Percentiles rank a stretch among this genome's conserved stretches.
phyloP scores from a whole-genome alignment of 768 basidiomycete species.

The Nevesoporus exiguus region DNA sequence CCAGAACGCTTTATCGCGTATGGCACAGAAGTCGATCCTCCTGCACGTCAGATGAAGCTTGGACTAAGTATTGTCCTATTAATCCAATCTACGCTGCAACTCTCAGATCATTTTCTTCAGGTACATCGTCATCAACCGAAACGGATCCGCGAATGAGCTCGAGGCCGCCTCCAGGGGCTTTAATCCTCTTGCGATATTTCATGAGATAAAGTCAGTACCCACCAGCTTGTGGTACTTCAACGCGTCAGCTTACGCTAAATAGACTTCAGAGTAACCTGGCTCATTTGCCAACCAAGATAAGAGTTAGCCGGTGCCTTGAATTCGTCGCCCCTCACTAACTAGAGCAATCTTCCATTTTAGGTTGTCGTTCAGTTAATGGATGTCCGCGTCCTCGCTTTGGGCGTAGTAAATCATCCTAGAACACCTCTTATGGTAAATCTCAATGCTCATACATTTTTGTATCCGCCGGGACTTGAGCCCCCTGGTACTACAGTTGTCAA shows the following conservation, averaged over 20 bases:
- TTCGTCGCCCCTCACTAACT: slow-evolving; percentile 3
- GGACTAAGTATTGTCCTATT: slow-evolving; percentile 61
- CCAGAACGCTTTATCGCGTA: slow-evolving; percentile 57
- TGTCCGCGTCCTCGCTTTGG: slow-evolving; percentile 69
- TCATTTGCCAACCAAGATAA: slow-evolving; percentile 62
- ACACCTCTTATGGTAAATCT: slow-evolving; percentile 56
- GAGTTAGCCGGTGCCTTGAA: slow-evolving; percentile 44
- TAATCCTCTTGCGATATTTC: slow-evolving; percentile 62
- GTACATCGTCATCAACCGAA: slow-evolving; percentile 73
- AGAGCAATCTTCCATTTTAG: slow-evolving; percentile 34
- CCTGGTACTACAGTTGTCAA: slow-evolving; percentile 12
- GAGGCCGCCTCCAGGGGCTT: slow-evolving; percentile 66
- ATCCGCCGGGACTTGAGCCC: slow-evolving; percentile 60
- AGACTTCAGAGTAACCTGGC: slow-evolving; percentile 68
- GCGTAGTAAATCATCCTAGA: slow-evolving; percentile 56
- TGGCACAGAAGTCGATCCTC: slow-evolving; percentile 65
- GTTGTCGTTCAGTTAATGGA: slow-evolving; percentile 68
- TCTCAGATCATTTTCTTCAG: slow-evolving; percentile 32
- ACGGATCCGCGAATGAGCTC: slow-evolving; percentile 69
- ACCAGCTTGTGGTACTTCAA: background rate
- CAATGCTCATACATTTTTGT: slow-evolving; percentile 66
- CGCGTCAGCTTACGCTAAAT: background rate
- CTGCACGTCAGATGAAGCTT: slow-evolving; percentile 79
- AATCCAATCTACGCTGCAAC: background rate
- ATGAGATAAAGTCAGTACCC: slow-evolving; percentile 66